Evolutionary conservation across 163 green algal species (phyloP).

Genomic region (Chlamydomonas reinhardtii): DNA sequence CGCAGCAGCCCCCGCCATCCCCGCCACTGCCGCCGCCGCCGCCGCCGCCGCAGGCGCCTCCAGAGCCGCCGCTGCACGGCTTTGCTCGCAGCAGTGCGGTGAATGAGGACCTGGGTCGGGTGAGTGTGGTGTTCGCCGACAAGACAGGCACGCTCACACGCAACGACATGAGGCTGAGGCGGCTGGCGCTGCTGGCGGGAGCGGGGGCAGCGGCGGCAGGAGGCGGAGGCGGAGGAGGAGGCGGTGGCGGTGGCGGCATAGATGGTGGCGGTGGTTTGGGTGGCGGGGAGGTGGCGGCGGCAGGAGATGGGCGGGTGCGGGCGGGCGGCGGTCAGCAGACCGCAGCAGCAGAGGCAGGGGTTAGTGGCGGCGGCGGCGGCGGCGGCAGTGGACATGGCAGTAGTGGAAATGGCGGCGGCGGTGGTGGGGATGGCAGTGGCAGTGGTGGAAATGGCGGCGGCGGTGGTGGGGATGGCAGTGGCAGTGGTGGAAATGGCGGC

Average conservation of each 20-base stretch:
- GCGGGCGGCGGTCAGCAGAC: no score
- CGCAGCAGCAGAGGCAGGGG: no score
- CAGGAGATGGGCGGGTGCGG: no score
- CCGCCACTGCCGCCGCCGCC: background rate
- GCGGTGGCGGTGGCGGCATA: background rate
- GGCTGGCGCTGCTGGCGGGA: background rate
- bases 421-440: no score
- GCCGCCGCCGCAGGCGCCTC: no score
- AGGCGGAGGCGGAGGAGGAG: background rate
- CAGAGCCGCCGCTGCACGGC: background rate
- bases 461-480: no score
- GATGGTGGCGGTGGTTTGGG: background rate
- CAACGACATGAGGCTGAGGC: conserved; percentile 90
- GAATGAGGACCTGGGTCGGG: conserved; percentile 90
- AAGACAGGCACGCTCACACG: conserved; percentile 94
- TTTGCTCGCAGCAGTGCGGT: conserved; percentile 83
- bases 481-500: no score
- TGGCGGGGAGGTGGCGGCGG: no score
- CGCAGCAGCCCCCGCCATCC: background rate
- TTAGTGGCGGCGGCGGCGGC: no score
- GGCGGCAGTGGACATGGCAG: no score
- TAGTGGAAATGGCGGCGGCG: no score
- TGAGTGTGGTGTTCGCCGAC: conserved; percentile 91
- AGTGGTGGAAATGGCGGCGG: no score
- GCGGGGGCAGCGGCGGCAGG: background rate